phyloP scores from a whole-genome alignment of 1,139 yeast genomes.

The Debaryomyces fabryi region DNA sequence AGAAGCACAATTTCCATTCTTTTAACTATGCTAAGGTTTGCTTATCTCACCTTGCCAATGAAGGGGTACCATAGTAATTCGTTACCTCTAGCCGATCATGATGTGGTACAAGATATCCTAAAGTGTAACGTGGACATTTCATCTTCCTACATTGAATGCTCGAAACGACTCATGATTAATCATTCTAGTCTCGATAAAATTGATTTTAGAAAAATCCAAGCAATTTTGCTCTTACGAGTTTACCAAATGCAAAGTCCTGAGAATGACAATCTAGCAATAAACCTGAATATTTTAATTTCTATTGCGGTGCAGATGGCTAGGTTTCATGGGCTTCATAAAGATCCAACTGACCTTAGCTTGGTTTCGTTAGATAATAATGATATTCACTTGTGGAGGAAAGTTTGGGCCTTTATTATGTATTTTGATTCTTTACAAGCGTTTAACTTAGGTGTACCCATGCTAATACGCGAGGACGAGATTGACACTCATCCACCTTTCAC shows the following conservation, averaged over 20 bases:
- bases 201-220: not conserved
- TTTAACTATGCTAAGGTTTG: conserved; percentile 2
- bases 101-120: not conserved
- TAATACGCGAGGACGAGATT: not conserved
- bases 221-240: not conserved
- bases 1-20: not conserved
- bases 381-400: not conserved
- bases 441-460: not conserved
- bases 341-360: not conserved
- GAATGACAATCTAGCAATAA: not conserved
- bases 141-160: not conserved
- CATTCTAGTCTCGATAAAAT: not conserved
- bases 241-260: conserved; percentile 2
- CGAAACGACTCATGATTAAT: not conserved
- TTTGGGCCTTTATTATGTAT: not conserved
- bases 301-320: not conserved
- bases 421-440: not conserved
- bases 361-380: not conserved
- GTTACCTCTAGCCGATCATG: not conserved
- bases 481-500: not conserved
- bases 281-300: not conserved
- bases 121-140: not conserved
- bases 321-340: not conserved
- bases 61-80: not conserved
- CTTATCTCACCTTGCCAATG: conserved; percentile 5